These are phyloP conservation scores for Lentinula detonsa DNA, from an alignment of 768 basidiomycete genomes.

Conservation along the genomic window DNA sequence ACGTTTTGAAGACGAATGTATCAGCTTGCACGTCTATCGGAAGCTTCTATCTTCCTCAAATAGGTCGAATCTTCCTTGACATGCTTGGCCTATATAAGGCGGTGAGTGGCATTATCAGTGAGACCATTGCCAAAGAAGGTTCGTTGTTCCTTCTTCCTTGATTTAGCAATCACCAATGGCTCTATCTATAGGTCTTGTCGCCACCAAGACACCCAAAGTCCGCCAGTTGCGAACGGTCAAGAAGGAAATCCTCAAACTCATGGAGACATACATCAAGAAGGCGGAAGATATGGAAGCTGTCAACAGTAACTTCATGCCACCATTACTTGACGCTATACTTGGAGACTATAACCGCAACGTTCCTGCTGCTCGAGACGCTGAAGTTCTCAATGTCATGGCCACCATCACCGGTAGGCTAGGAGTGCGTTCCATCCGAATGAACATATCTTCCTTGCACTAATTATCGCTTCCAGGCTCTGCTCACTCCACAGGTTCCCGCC, in stretches of 20 bases:
- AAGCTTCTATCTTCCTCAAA: constrained; percentile 95
- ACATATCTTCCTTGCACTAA: constrained; percentile 10
- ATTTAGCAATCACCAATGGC: constrained; percentile 6
- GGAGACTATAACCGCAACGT: constrained; percentile 96
- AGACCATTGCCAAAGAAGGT: constrained; percentile 86
- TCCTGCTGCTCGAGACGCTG: constrained; percentile 89
- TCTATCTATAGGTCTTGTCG: constrained; percentile 60
- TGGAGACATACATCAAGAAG: constrained; percentile 97
- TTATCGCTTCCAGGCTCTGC: constrained; percentile 47
- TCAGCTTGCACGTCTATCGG: constrained; percentile 97
- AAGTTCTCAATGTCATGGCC: constrained; percentile 96
- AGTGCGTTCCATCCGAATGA: constrained; percentile 41
- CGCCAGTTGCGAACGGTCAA: constrained; percentile 93
- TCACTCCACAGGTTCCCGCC: constrained; percentile 91
- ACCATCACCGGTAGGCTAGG: constrained; percentile 87
- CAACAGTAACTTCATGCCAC: constrained; percentile 89
- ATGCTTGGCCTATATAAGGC: constrained; percentile 98
- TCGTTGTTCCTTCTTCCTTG: constrained; percentile 10
- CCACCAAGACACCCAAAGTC: constrained; percentile 96
- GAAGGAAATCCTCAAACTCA: constrained; percentile 94
- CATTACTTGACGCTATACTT: constrained; percentile 93
- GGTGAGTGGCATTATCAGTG: constrained; percentile 93
- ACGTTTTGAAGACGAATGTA: constrained; percentile 97
- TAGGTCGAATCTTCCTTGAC: constrained; percentile 92
- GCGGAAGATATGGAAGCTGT: constrained; percentile 95